Evolutionary conservation across 2,329 filamentous ascomycete species (phyloP).

Genomic region (Scopulariopsis brevicaulis): DNA sequence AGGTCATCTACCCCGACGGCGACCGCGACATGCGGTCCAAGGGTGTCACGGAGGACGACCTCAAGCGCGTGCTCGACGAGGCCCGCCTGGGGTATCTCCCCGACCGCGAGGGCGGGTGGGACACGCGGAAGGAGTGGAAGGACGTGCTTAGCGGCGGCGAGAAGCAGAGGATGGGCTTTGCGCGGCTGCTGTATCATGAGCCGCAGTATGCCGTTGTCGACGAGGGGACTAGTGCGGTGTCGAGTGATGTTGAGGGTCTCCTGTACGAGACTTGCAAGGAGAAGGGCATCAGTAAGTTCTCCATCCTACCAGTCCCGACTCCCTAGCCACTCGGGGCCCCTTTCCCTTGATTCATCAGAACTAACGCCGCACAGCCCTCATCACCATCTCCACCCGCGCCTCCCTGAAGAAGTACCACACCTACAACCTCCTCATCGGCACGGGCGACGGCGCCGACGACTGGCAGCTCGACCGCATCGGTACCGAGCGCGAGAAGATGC

Average conservation of each 20-base stretch:
- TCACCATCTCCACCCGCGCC: conserved; percentile 90
- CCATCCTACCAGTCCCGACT: background rate
- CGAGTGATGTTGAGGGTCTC: conserved; percentile 85
- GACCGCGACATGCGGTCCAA: conserved; percentile 86
- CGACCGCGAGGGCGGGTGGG: conserved; percentile 89
- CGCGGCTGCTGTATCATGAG: conserved; percentile 85
- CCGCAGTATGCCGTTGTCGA: conserved; percentile 91
- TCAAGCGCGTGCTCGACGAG: conserved; percentile 69
- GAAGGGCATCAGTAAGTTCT: conserved; percentile 73
- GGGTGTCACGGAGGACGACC: conserved; percentile 64
- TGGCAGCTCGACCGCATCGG: conserved; percentile 94
- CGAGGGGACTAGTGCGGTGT: conserved; percentile 90
- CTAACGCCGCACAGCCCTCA: conserved; percentile 47
- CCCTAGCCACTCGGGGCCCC: background rate
- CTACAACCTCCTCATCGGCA: conserved; percentile 75
- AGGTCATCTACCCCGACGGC: conserved; percentile 95
- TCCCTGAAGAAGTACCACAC: conserved; percentile 94
- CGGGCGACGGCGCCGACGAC: conserved; percentile 69
- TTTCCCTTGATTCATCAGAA: conserved; percentile 1
- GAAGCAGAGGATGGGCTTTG: conserved; percentile 92
- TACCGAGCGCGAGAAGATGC: conserved; percentile 84
- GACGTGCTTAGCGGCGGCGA: conserved; percentile 94
- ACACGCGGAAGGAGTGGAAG: conserved; percentile 96
- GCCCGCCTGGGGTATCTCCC: conserved; percentile 82
- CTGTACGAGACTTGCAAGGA: conserved; percentile 91